Percentiles rank a stretch among this genome's conserved stretches.
phyloP scores from a whole-genome alignment of 768 basidiomycete genomes.

The Mycena galericulata region DNA sequence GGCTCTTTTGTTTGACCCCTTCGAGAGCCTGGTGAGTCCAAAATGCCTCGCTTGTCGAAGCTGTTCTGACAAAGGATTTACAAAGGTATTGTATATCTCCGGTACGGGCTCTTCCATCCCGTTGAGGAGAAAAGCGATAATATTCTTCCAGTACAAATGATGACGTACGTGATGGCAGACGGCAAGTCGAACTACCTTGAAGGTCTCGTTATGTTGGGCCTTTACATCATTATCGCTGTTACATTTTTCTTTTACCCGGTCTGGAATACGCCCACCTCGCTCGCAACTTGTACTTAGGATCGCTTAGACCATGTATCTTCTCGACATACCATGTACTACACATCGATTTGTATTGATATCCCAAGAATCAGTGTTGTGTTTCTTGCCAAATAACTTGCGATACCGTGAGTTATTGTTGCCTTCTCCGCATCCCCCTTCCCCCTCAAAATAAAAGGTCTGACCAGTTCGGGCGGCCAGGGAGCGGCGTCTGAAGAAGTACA shows the following conservation, averaged over 20 bases:
- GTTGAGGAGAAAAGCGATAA: background rate
- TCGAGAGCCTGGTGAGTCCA: conserved; percentile 69
- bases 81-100: conserved; percentile 60
- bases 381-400: too few relatives aligned
- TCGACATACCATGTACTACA: background rate
- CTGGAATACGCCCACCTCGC: conserved; percentile 17
- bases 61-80: conserved; percentile 19
- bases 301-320: background rate
- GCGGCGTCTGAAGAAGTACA: background rate
- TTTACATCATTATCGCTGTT: conserved; percentile 80
- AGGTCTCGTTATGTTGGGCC: conserved; percentile 79
- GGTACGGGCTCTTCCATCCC: conserved; percentile 46
- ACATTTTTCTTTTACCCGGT: conserved; percentile 77
- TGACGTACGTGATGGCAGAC: conserved; percentile 88
- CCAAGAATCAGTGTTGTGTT: conserved; percentile 51
- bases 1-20: conserved; percentile 88
- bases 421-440: too few relatives aligned
- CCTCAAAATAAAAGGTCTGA: background rate
- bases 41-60: conserved; percentile 35
- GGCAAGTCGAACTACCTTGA: conserved; percentile 95
- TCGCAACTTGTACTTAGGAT: conserved; percentile 11
- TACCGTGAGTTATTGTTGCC: too few relatives aligned
- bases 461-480: too few relatives aligned
- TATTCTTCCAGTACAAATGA: conserved; percentile 69
- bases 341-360: conserved; percentile 22